Evolutionary conservation across 179 eudicot genomes (phyloP).

Genomic region (Beta corolliflora): DNA sequence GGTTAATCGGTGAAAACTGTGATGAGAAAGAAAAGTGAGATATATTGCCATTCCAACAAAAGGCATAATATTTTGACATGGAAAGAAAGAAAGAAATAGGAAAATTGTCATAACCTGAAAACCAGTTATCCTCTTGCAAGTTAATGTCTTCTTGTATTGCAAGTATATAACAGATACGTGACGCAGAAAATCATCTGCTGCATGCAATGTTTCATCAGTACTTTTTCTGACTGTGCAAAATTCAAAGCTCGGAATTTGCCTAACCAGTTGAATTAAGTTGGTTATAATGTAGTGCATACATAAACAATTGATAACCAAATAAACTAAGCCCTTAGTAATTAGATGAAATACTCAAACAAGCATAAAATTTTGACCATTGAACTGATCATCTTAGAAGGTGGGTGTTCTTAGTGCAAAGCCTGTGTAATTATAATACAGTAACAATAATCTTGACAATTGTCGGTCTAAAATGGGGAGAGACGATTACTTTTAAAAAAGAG

Average conservation of each 20-base stretch:
- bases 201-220: conserved; percentile 24
- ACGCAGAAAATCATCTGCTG: conserved; percentile 50
- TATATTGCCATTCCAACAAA: background rate
- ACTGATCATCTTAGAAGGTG: no score
- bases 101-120: conserved; percentile 55
- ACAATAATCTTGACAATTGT: no score
- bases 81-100: background rate
- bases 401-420: no score
- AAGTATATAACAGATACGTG: conserved; percentile 47
- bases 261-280: background rate
- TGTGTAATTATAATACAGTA: no score
- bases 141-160: conserved; percentile 58
- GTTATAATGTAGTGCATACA: background rate
- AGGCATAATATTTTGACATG: no score
- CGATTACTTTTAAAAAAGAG: no score
- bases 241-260: background rate
- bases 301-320: background rate
- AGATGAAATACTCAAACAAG: background rate
- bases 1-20: conserved; percentile 74
- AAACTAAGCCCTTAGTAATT: background rate
- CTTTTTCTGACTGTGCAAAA: background rate
- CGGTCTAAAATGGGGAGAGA: no score
- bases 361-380: background rate
- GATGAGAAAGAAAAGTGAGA: conserved; percentile 18
- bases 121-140: conserved; percentile 73